Evolutionary conservation across 31 red algal genomes (phyloP).

Genomic region (Porphyra umbilicalis): DNA sequence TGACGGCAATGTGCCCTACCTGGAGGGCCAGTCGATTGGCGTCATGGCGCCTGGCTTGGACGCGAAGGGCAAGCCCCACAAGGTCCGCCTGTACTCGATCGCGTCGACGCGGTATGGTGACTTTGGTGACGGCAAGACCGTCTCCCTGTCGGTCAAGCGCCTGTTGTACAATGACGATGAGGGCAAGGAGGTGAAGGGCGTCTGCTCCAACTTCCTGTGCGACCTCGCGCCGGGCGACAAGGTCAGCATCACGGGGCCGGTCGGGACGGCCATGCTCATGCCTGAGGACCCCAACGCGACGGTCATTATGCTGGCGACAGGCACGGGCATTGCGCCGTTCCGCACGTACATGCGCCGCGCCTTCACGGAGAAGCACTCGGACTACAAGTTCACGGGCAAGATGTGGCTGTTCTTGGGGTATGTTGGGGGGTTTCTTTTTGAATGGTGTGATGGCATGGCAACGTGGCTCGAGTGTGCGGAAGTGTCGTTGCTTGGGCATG

Average conservation of each 20-base stretch:
- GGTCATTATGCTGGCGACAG: constrained; percentile 96
- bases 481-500: not conserved
- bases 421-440: not conserved
- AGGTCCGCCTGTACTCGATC: constrained; percentile 92
- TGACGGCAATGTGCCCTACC: constrained; percentile 80
- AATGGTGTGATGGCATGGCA: not conserved
- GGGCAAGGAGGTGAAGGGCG: constrained; percentile 89
- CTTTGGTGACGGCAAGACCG: constrained; percentile 85
- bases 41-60: constrained; percentile 83
- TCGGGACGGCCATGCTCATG: constrained; percentile 94
- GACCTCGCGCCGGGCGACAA: constrained; percentile 84
- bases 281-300: constrained; percentile 89
- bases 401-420: constrained; percentile 91
- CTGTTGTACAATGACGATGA: constrained; percentile 76
- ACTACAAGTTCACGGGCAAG: constrained; percentile 85
- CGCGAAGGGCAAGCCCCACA: constrained; percentile 75
- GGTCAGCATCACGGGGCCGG: constrained; percentile 84
- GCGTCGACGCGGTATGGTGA: constrained; percentile 87
- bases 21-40: constrained; percentile 97
- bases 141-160: constrained; percentile 88
- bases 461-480: not conserved
- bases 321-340: constrained; percentile 97
- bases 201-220: constrained; percentile 92
- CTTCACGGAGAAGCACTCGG: constrained; percentile 73
- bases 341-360: constrained; percentile 83